Evolutionary conservation across 2,329 filamentous ascomycete species (phyloP).

Genomic region (Penicillium hordei): DNA sequence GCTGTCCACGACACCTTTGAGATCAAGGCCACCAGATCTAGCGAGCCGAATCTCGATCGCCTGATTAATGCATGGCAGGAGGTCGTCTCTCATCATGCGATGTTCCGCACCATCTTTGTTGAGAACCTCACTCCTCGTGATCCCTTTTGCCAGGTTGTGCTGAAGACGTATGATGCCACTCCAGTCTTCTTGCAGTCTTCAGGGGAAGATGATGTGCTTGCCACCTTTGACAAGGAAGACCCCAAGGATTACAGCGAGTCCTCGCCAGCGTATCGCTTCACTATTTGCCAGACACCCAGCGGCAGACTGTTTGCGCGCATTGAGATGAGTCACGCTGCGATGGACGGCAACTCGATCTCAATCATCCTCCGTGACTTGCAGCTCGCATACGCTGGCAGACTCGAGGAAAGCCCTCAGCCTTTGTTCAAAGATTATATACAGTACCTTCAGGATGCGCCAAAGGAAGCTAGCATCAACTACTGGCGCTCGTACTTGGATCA

Average conservation of each 20-base stretch:
- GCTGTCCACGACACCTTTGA: conserved; percentile 42
- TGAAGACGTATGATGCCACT: conserved; percentile 31
- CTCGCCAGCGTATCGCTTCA: conserved; percentile 48
- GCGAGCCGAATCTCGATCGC: conserved; percentile 27
- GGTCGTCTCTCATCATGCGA: conserved; percentile 35
- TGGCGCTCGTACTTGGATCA: conserved; percentile 40
- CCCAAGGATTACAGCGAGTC: conserved; percentile 27
- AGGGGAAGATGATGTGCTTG: conserved; percentile 31
- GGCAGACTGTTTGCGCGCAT: conserved; percentile 47
- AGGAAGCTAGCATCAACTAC: conserved; percentile 34
- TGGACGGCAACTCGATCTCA: conserved; percentile 53
- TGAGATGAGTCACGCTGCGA: conserved; percentile 54
- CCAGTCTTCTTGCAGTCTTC: conserved; percentile 34
- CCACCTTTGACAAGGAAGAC: conserved; percentile 30
- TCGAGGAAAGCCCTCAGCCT: conserved; percentile 38
- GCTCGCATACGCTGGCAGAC: conserved; percentile 46
- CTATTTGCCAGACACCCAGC: conserved; percentile 44
- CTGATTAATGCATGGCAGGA: conserved; percentile 34
- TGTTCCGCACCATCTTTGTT: conserved; percentile 41
- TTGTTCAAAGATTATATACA: conserved; percentile 39
- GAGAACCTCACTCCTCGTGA: conserved; percentile 34
- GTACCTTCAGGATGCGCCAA: conserved; percentile 30
- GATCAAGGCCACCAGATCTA: conserved; percentile 21
- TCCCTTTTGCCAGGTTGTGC: conserved; percentile 38
- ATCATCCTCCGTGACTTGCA: conserved; percentile 50